A percentile compares a stretch with the other conserved stretches of the same genome.
phyloP scores from a whole-genome alignment of 2,329 filamentous ascomycete species.

The Colletotrichum costaricense region DNA sequence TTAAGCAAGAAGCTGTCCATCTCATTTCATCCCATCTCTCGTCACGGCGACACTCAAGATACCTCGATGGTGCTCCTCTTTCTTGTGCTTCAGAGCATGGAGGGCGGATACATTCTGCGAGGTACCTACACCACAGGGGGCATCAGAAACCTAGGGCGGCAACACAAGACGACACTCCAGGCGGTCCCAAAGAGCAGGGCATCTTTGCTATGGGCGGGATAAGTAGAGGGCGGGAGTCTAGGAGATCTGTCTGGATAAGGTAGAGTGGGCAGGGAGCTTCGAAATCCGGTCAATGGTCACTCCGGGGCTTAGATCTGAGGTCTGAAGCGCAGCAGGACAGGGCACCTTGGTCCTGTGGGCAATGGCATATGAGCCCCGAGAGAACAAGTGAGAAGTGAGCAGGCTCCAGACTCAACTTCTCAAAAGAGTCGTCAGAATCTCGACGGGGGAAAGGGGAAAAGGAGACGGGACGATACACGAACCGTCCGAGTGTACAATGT shows the following conservation, averaged over 20 bases:
- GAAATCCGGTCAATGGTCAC: slow-evolving; percentile 20
- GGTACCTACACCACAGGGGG: not conserved
- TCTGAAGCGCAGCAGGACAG: slow-evolving; percentile 31
- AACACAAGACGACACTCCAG: slow-evolving; percentile 19
- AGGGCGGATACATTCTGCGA: not conserved
- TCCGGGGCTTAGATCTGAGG: slow-evolving; percentile 18
- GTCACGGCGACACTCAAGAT: not conserved
- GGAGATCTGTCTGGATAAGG: not conserved
- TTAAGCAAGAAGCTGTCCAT: slow-evolving; percentile 11
- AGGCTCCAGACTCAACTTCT: too few species aligned
- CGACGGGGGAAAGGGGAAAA: not conserved
- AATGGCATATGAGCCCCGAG: slow-evolving; percentile 15
- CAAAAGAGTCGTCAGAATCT: not conserved
- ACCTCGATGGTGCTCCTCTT: not conserved
- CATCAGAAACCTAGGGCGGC: not conserved
- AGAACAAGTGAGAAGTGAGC: slow-evolving; percentile 3
- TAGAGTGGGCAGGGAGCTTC: slow-evolving; percentile 25
- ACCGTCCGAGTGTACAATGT: not conserved
- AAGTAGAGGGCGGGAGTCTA: not conserved
- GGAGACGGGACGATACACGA: not conserved
- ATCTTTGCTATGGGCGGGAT: not conserved
- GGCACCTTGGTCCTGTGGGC: slow-evolving; percentile 4
- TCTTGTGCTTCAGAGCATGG: not conserved
- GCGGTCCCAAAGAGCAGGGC: not conserved
- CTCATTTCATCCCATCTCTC: not conserved